These are phyloP conservation scores for Teunomyces lycoperdinae DNA, from an alignment of 805 yeast species.

Conservation along the genomic window DNA sequence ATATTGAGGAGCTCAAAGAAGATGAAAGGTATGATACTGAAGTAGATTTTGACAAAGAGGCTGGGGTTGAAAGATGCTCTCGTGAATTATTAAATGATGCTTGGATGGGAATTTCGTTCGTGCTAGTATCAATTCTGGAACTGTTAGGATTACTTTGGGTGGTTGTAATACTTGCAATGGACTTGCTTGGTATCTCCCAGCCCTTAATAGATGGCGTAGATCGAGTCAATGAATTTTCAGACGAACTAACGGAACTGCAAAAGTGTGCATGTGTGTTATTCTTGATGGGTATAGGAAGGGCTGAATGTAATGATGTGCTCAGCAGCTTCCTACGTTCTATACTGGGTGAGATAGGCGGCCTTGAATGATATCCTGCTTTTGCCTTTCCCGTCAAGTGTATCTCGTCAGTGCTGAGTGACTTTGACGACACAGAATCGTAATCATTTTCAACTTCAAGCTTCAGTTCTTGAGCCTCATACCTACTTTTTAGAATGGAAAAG, in stretches of 20 bases:
- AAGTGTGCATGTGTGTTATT: background rate
- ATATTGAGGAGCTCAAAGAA: constrained; percentile 37
- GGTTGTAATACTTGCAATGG: constrained; percentile 26
- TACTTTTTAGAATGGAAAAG: background rate
- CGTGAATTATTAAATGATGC: constrained; percentile 3
- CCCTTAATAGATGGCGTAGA: constrained; percentile 37
- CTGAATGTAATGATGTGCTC: background rate
- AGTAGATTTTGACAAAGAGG: constrained; percentile 36
- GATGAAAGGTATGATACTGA: constrained; percentile 42
- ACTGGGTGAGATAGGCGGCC: background rate
- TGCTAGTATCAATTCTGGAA: constrained; percentile 13
- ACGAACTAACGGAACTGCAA: background rate
- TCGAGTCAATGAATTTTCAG: constrained; percentile 9
- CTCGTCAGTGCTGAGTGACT: background rate
- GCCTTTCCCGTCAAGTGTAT: background rate
- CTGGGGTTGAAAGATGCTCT: background rate
- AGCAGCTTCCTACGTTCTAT: background rate
- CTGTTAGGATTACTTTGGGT: constrained; percentile 8
- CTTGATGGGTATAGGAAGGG: background rate
- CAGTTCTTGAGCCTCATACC: background rate
- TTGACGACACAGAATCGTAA: background rate
- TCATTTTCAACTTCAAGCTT: background rate
- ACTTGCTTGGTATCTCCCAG: constrained; percentile 46
- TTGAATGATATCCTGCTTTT: background rate
- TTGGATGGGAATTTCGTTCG: constrained; percentile 20